phyloP scores from a whole-genome alignment of 2,329 filamentous ascomycete genomes.

The Myriosclerotinia scirpicola region DNA sequence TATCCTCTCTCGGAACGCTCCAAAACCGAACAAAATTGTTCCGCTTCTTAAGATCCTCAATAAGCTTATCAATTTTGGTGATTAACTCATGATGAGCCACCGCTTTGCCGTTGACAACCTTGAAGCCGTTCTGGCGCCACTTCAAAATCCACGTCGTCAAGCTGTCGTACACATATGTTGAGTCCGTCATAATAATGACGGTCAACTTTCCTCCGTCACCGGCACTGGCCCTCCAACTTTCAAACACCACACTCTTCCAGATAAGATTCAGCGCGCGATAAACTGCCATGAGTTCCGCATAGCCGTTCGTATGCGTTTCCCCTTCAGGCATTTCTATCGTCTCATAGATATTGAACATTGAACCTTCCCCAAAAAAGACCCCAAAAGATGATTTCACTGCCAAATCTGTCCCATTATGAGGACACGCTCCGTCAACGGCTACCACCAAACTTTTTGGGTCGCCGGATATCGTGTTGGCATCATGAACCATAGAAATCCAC shows the following conservation, averaged over 20 bases:
- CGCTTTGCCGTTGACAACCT: too few relatives aligned
- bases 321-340: not conserved
- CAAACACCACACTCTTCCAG: not conserved
- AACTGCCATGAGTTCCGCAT: not conserved
- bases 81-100: not conserved
- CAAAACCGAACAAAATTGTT: not conserved
- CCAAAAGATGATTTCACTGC: not conserved
- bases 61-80: not conserved
- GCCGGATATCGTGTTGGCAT: not conserved
- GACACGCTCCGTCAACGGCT: constrained; percentile 1
- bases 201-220: not conserved
- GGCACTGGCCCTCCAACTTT: not conserved
- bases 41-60: not conserved
- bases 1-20: not conserved
- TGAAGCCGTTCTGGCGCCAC: not conserved
- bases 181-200: constrained; percentile 7
- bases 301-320: not conserved
- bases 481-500: not conserved
- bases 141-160: not conserved
- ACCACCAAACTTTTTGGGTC: not conserved
- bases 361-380: not conserved
- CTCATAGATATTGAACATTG: not conserved
- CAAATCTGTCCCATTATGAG: not conserved
- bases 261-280: not conserved
- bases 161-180: not conserved